Evolutionary conservation across 805 yeast species (phyloP).

Genomic region (Candida krabiensis): DNA sequence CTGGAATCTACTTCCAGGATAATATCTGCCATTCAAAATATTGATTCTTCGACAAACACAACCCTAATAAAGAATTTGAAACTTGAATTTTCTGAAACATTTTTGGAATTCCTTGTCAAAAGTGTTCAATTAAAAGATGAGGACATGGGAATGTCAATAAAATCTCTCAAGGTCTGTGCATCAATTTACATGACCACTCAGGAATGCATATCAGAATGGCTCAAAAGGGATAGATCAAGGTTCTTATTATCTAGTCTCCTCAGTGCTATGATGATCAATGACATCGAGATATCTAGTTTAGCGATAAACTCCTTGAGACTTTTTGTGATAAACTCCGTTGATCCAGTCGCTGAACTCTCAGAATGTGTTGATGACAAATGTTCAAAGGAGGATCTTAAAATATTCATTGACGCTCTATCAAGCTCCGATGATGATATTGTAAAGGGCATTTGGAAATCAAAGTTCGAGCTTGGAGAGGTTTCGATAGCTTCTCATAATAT

Average conservation of each 20-base stretch:
- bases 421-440: no score
- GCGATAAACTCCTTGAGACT: conserved; percentile 26
- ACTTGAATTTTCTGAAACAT: conserved; percentile 19
- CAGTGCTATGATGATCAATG: conserved; percentile 10
- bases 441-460: no score
- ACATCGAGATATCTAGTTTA: conserved; percentile 16
- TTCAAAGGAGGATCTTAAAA: no score
- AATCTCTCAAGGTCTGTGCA: conserved; percentile 20
- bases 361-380: no score
- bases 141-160: conserved; percentile 1
- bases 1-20: conserved; percentile 8
- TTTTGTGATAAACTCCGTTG: conserved; percentile 11
- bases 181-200: conserved; percentile 25
- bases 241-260: conserved; percentile 16
- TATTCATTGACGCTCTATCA: no score
- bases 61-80: conserved; percentile 12
- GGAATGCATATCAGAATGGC: conserved; percentile 6
- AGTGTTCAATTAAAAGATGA: conserved; percentile 11
- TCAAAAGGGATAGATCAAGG: conserved; percentile 10
- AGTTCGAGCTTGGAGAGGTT: no score
- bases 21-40: conserved; percentile 3
- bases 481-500: no score
- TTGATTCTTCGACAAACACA: neutral
- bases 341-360: no score
- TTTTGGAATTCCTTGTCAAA: conserved; percentile 12